A percentile compares a stretch with the other conserved stretches of the same genome.
These are phyloP conservation scores for Eutypa lata DNA, from an alignment of 2,329 filamentous ascomycete genomes.

Conservation along the genomic window DNA sequence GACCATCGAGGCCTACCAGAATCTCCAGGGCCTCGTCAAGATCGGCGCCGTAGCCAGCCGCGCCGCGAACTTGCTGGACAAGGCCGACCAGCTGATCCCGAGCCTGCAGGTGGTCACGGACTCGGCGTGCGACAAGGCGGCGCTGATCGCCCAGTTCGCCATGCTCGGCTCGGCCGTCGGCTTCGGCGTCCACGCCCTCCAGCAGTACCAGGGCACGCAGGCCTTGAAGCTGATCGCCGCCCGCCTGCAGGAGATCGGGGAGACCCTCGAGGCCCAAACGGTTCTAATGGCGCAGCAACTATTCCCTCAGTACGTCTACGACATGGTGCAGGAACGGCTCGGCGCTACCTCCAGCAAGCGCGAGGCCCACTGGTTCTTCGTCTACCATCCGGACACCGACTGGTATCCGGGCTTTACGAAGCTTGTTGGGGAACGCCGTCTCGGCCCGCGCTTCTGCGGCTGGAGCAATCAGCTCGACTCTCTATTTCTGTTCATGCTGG, in stretches of 20 bases:
- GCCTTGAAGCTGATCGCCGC: slow-evolving; percentile 33
- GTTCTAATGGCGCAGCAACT: slow-evolving; percentile 34
- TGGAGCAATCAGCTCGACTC: slow-evolving; percentile 37
- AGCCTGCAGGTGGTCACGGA: slow-evolving; percentile 33
- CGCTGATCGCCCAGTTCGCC: slow-evolving; percentile 29
- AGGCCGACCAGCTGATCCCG: slow-evolving; percentile 22
- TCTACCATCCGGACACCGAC: slow-evolving; percentile 38
- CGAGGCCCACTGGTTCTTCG: slow-evolving; percentile 34
- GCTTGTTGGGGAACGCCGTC: slow-evolving; percentile 28
- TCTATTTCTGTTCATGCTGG: slow-evolving; percentile 35
- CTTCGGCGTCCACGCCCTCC: slow-evolving; percentile 32
- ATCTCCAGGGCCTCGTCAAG: neutral
- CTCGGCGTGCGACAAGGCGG: slow-evolving; percentile 30
- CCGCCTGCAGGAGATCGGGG: slow-evolving; percentile 31
- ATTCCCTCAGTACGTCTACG: slow-evolving; percentile 34
- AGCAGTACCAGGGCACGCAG: slow-evolving; percentile 34
- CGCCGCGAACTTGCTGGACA: neutral
- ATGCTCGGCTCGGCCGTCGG: slow-evolving; percentile 27
- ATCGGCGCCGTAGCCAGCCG: neutral
- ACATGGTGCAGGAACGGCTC: slow-evolving; percentile 34
- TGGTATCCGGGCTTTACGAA: slow-evolving; percentile 38
- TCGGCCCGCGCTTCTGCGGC: slow-evolving; percentile 32
- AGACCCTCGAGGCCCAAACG: slow-evolving; percentile 31
- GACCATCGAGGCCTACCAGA: slow-evolving; percentile 1
- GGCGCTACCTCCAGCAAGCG: slow-evolving; percentile 29